Evolutionary conservation across 495 filamentous ascomycete genomes (phyloP), one percentile per base, ranked within the genome.

Genomic region (Emericellopsis terricola): DNA sequence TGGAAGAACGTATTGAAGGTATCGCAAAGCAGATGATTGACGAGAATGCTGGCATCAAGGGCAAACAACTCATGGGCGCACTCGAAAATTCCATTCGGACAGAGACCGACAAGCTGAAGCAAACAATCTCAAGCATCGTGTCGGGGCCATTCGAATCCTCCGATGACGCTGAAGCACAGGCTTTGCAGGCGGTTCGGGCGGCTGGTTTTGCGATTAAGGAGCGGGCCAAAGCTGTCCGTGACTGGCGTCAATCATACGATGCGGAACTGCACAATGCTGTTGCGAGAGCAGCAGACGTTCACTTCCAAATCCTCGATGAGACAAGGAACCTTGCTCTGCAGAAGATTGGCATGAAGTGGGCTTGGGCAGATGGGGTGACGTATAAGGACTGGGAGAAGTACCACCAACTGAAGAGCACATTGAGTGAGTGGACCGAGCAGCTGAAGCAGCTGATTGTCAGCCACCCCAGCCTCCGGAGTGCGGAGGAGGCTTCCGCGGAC

Each of bases 331-430:
- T 94, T 6, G 84, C 85, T 2, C 64, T 99, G 6, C 84, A 94
- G 47, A 87, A 94, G 47, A 81, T 99, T 35, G 91, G 91, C 27
- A 86, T 91, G 71, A 81, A 89, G 38, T 99, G 91, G 86, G 85
- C 86, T 1, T 91, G 81, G 78, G 92, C 82, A 67, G 87, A 94
- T 34, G 78, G 78, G 24, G 71, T 99, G 39, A 86, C 85, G 4
- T 93, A 96, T 62, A 86, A 89, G 45, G 85, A 94, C 49, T 99
- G 91, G 91, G 69, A 71, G 18, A 81, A 80, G 45, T 96, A 94
- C 48, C 79, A 94, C 46, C 64, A 76, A 17, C 61, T 96, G 38
- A 91, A 81, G 57, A 69, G 69, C 28, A 73, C 80, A 18, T 79
- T 94, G 29, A 76, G 82, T 24, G 76, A 81, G 46, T 93, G 89